A percentile compares a stretch with the other conserved stretches of the same genome.
Conservation (phyloP, 768 basidiomycete species). For the Russula olivacea region DNA sequence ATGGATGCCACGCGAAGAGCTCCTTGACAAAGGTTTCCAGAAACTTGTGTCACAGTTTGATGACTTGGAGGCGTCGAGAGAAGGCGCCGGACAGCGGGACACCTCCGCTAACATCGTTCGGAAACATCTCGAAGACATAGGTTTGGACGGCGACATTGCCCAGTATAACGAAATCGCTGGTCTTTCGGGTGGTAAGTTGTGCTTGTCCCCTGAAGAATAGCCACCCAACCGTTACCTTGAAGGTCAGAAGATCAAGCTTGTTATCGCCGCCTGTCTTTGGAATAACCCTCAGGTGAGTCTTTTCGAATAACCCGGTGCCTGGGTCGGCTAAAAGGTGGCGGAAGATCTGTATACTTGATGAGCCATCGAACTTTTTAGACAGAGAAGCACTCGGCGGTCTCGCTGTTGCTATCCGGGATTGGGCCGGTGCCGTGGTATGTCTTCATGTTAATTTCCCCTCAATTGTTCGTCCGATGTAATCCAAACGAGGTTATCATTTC, state of each 20-base stretch:
- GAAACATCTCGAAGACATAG: conserved; percentile 92
- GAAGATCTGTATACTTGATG: conserved; percentile 73
- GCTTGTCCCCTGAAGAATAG: neutral
- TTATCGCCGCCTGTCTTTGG: conserved; percentile 93
- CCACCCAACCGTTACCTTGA: conserved; percentile 4
- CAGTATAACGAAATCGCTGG: conserved; percentile 97
- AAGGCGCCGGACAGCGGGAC: conserved; percentile 90
- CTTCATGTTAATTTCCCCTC: conserved; percentile 18
- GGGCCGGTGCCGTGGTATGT: conserved; percentile 84
- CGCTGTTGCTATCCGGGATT: conserved; percentile 90
- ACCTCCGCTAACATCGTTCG: conserved; percentile 75
- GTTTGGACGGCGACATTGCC: conserved; percentile 94
- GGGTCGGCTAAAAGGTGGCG: conserved; percentile 20
- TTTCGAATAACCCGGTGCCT: neutral
- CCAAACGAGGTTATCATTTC: conserved; percentile 80
- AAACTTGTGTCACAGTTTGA: conserved; percentile 94
- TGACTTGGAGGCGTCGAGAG: conserved; percentile 91
- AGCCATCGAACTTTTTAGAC: conserved; percentile 96
- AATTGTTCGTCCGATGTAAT: conserved; percentile 24
- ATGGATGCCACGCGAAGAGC: conserved; percentile 84
- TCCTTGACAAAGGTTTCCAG: conserved; percentile 78
- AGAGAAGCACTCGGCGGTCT: conserved; percentile 92
- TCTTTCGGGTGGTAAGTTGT: conserved; percentile 72
- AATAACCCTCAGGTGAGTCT: conserved; percentile 78
- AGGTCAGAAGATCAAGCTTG: conserved; percentile 96